Percentiles rank a stretch among this genome's conserved stretches.
Evolutionary conservation across 345 rosid species (phyloP).

Genomic region (Arabis hirsuta): DNA sequence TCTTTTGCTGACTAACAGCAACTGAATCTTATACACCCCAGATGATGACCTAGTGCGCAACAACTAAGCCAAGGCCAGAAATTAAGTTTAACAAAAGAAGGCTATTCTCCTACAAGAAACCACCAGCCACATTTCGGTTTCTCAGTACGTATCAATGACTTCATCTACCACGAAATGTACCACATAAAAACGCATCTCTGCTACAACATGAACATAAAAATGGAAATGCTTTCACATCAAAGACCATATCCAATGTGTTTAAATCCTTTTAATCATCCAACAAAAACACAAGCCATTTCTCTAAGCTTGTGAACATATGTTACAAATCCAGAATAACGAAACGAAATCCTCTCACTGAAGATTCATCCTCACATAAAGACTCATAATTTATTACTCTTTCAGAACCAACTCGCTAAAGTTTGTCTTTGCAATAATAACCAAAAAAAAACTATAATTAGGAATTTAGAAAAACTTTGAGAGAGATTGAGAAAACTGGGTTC

Average conservation of each 20-base stretch:
- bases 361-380: slow-evolving; percentile 32
- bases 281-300: slow-evolving; percentile 11
- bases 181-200: slow-evolving; percentile 3
- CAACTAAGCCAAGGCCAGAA: slow-evolving; percentile 8
- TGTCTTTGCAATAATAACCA: no score
- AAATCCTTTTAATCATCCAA: slow-evolving; percentile 27
- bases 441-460: no score
- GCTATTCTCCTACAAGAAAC: slow-evolving; percentile 2
- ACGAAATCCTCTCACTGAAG: neutral
- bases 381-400: neutral
- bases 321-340: neutral
- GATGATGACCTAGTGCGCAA: slow-evolving; percentile 27
- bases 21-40: slow-evolving; percentile 19
- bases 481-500: no score
- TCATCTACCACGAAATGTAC: slow-evolving; percentile 11
- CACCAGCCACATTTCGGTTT: slow-evolving; percentile 4
- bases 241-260: slow-evolving; percentile 5
- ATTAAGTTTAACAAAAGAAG: neutral
- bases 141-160: slow-evolving; percentile 10
- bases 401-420: slow-evolving; percentile 9
- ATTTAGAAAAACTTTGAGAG: no score
- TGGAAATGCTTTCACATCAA: neutral
- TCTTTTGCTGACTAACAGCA: slow-evolving; percentile 37
- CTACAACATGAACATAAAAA: neutral
- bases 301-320: slow-evolving; percentile 19